Percentiles rank a stretch among this genome's conserved stretches.
Conservation (phyloP, 306 rosid species). For the Rubus parviflorus region DNA sequence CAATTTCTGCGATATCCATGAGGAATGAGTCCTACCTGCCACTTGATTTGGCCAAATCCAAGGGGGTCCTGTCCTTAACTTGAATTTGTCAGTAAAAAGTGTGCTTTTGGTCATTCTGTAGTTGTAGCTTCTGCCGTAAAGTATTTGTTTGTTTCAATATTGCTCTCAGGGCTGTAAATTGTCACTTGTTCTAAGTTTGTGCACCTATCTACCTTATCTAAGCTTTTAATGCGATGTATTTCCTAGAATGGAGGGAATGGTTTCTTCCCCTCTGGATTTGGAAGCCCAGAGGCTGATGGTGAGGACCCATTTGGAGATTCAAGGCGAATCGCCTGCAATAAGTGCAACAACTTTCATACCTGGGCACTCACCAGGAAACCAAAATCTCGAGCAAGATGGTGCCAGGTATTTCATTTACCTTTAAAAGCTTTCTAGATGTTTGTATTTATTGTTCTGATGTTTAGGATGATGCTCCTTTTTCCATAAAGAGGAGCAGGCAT, state of each 20-base stretch:
- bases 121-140: conserved; percentile 9
- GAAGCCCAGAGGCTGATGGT: conserved; percentile 58
- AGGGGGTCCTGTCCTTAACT: neutral
- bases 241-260: conserved; percentile 73
- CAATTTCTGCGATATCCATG: neutral
- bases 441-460: conserved; percentile 3
- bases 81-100: neutral
- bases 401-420: conserved; percentile 68
- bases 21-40: conserved; percentile 1
- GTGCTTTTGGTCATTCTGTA: neutral
- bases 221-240: conserved; percentile 40
- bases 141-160: conserved; percentile 10
- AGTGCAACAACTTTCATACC: conserved; percentile 71
- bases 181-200: conserved; percentile 14
- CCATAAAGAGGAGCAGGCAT: conserved; percentile 1
- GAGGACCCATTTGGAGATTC: conserved; percentile 78
- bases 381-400: conserved; percentile 93
- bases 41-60: neutral
- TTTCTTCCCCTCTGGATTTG: conserved; percentile 64
- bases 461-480: conserved; percentile 16
- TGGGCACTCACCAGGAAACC: conserved; percentile 83
- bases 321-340: conserved; percentile 85
- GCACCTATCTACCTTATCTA: conserved; percentile 32
- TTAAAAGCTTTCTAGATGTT: conserved; percentile 9
- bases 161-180: conserved; percentile 2